Conservation (phyloP, 345 rosid genomes). For the Camelina sativa region DNA sequence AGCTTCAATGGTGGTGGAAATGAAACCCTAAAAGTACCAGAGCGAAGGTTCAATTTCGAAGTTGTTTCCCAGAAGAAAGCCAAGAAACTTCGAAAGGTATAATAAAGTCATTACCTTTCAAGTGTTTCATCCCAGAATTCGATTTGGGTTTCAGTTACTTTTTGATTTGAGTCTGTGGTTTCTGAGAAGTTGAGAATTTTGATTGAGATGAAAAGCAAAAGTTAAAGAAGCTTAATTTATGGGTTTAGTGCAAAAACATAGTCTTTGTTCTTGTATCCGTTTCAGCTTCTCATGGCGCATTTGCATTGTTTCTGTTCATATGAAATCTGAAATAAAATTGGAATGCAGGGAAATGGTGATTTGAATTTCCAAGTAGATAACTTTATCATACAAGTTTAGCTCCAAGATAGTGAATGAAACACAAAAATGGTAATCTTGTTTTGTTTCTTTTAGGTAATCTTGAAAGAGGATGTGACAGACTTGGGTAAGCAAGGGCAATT, state of each 20-base stretch:
- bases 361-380: not conserved
- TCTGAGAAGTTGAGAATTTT: not conserved
- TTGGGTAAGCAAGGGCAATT: conserved; percentile 86
- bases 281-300: not conserved
- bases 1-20: conserved; percentile 49
- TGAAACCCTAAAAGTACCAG: conserved; percentile 50
- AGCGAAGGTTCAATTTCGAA: conserved; percentile 46
- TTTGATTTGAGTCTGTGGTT: not conserved
- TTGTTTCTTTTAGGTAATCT: conserved; percentile 58
- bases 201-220: not conserved
- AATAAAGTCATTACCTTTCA: conserved; percentile 20
- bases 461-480: conserved; percentile 79
- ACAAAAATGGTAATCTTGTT: conserved; percentile 12
- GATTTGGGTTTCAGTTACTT: not conserved
- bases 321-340: not conserved
- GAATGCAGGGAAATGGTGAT: not conserved
- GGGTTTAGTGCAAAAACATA: not conserved
- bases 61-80: conserved; percentile 77
- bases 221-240: conserved; percentile 7
- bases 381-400: not conserved
- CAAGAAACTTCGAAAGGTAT: conserved; percentile 75
- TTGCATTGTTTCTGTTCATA: not conserved
- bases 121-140: conserved; percentile 17
- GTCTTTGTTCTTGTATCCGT: conserved; percentile 1
- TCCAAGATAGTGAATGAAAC: not conserved